Evolutionary conservation across 176 grass and related monocot genomes (phyloP), one percentile per base, ranked within the genome.

Genomic region (Bromus sterilis): DNA sequence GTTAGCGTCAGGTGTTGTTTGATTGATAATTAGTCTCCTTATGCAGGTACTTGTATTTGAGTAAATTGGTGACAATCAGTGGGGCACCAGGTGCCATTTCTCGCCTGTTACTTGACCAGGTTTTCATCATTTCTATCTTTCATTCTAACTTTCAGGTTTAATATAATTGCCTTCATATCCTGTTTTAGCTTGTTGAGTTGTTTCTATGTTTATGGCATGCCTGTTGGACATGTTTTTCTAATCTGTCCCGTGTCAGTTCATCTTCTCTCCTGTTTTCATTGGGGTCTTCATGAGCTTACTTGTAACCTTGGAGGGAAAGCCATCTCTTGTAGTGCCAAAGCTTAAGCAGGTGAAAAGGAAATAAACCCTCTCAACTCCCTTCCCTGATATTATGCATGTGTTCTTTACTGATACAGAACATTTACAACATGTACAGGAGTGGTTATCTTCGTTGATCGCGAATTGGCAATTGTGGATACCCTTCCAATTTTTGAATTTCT

Each of bases 381-480:
- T 37, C 28, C 6, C 32, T 30, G 4, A 36, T 70, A 75, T 13
- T 9, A 29, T 46, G 23, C 36, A 32, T 55, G 2, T 40, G 14
- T 23, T 62, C 6, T 75, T 84, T 85, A 64, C 60, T 84, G 73
- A 10, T 75, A 5, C 25, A 29, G 72, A 64, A 53, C 49, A 18
- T 75, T 18, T 81, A 20, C 64, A 6, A 43, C 58, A 43, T 83
- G 71, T 84, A 53, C 78, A 95, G 90, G 93, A 95, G 56, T 99
- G 96, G 93, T 80, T 93, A 76, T 79, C 91, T 81, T 89, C 87
- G 6, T 37, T 94, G 71, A 40, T 91, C 24, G 93, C 74, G 43
- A 99, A 99, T 85, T 95, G 96, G 96, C 93, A 99, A 68, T 73
- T 99, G 68, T 99, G 96, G 96, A 84, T 99, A 84, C 85, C 96